Percentiles rank a stretch among this genome's conserved stretches.
These are phyloP conservation scores for Chaetomiaceae sp. DNA, from an alignment of 2,329 filamentous ascomycete species.

Conservation along the genomic window DNA sequence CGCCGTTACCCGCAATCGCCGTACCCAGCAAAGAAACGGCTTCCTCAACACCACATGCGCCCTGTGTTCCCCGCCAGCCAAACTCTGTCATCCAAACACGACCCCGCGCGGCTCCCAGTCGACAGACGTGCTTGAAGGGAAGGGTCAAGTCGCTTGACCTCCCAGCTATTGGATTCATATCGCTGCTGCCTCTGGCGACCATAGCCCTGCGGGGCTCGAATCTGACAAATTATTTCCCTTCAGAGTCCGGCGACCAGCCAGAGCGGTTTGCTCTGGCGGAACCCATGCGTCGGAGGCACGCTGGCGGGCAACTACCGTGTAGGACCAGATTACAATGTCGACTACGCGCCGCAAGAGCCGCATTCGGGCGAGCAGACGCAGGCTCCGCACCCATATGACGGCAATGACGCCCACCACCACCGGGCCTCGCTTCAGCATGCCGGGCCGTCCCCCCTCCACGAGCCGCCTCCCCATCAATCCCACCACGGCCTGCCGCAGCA, in stretches of 20 bases:
- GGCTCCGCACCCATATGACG: slow-evolving; percentile 59
- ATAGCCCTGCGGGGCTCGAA: slow-evolving; percentile 52
- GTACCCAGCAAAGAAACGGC: slow-evolving; percentile 5
- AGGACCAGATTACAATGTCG: slow-evolving; percentile 67
- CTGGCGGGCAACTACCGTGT: slow-evolving; percentile 72
- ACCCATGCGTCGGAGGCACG: slow-evolving; percentile 67
- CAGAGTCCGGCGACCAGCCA: slow-evolving; percentile 65
- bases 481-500: slow-evolving; percentile 42
- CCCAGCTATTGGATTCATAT: slow-evolving; percentile 24
- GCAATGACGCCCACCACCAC: slow-evolving; percentile 52
- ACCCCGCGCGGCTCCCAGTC: slow-evolving; percentile 27
- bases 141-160: slow-evolving; percentile 24
- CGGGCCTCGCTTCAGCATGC: slow-evolving; percentile 47
- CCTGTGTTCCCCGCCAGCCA: slow-evolving; percentile 31
- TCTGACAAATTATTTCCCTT: slow-evolving; percentile 54
- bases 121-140: slow-evolving; percentile 28
- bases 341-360: slow-evolving; percentile 65
- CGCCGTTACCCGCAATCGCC: slow-evolving; percentile 25
- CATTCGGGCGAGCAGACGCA: slow-evolving; percentile 62
- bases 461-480: slow-evolving; percentile 41
- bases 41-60: slow-evolving; percentile 35
- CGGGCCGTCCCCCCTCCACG: slow-evolving; percentile 44
- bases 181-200: slow-evolving; percentile 29
- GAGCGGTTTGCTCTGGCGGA: slow-evolving; percentile 73
- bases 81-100: slow-evolving; percentile 29